A percentile compares a stretch with the other conserved stretches of the same genome.
These are phyloP conservation scores for Pisolithus thermaeus DNA, from an alignment of 1,284 basidiomycete species.

Conservation along the genomic window DNA sequence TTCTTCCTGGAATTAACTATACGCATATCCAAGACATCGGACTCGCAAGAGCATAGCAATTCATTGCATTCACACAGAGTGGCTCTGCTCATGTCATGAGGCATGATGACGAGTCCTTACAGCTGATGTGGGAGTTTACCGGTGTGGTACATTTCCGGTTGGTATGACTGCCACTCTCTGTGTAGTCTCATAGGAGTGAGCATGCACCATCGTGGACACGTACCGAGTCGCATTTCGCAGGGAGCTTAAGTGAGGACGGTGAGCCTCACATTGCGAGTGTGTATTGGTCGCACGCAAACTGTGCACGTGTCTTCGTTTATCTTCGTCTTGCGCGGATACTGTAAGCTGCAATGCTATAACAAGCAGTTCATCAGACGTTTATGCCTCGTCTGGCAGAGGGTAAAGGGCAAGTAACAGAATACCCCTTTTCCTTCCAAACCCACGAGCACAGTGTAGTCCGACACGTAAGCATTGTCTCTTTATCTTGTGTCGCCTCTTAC, in stretches of 20 bases:
- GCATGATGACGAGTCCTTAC: constrained; percentile 40
- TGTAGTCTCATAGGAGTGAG: neutral
- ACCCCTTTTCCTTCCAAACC: constrained; percentile 70
- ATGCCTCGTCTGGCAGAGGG: constrained; percentile 49
- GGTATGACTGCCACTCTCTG: neutral
- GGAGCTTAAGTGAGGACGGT: constrained; percentile 54
- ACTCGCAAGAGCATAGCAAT: constrained; percentile 40
- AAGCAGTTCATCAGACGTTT: constrained; percentile 54
- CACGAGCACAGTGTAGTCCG: constrained; percentile 64
- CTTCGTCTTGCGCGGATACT: constrained; percentile 2
- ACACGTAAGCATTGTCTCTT: constrained; percentile 44
- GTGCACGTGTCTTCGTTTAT: constrained; percentile 37
- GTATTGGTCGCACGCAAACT: constrained; percentile 61
- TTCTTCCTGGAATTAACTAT: constrained; percentile 40
- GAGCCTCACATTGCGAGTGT: constrained; percentile 62
- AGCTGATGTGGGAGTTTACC: constrained; percentile 52
- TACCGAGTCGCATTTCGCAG: constrained; percentile 52
- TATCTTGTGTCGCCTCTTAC: constrained; percentile 6
- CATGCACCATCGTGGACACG: constrained; percentile 36
- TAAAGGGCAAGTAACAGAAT: constrained; percentile 56
- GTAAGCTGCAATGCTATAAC: constrained; percentile 18
- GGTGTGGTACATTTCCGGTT: constrained; percentile 41
- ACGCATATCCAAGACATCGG: constrained; percentile 52
- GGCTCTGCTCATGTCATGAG: constrained; percentile 53
- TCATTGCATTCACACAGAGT: constrained; percentile 49